Conservation (phyloP, 441 rosid species). For the California macrophylla region DNA sequence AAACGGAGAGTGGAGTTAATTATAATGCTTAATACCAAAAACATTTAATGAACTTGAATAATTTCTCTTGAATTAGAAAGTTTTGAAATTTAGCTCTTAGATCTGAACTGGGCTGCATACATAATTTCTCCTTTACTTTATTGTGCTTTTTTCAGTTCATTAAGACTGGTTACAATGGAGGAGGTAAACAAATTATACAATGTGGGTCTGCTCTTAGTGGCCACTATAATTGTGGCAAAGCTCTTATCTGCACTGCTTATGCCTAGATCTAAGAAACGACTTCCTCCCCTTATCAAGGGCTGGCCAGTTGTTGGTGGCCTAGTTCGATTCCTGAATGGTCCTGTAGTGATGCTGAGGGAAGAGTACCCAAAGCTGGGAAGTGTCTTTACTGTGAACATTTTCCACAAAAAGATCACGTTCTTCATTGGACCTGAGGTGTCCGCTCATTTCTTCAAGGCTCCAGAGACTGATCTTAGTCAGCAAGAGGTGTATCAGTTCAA, state of each 20-base stretch:
- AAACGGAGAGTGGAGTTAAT: no score
- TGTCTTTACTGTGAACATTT: constrained; percentile 70
- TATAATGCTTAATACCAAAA: no score
- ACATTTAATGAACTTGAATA: no score
- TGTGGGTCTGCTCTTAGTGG: constrained; percentile 44
- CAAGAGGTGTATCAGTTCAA: constrained; percentile 97
- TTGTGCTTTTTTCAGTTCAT: not conserved
- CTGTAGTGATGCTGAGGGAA: constrained; percentile 74
- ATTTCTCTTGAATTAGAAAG: no score
- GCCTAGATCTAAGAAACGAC: constrained; percentile 53
- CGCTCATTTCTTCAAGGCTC: constrained; percentile 90
- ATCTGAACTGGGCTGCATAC: no score
- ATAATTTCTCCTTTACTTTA: not conserved
- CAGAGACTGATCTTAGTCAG: constrained; percentile 86
- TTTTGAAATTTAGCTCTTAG: no score
- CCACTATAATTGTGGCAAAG: constrained; percentile 69
- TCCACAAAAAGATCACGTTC: constrained; percentile 77
- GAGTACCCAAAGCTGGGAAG: constrained; percentile 93
- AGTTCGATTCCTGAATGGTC: constrained; percentile 38
- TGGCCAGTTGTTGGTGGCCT: constrained; percentile 58
- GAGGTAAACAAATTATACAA: constrained; percentile 51
- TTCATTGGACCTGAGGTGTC: constrained; percentile 95
- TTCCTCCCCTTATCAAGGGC: constrained; percentile 61
- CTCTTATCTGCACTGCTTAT: constrained; percentile 48
- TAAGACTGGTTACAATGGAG: constrained; percentile 26